These are phyloP conservation scores for Phaffia rhodozyma DNA, from an alignment of 1,284 basidiomycete species.

Conservation along the genomic window DNA sequence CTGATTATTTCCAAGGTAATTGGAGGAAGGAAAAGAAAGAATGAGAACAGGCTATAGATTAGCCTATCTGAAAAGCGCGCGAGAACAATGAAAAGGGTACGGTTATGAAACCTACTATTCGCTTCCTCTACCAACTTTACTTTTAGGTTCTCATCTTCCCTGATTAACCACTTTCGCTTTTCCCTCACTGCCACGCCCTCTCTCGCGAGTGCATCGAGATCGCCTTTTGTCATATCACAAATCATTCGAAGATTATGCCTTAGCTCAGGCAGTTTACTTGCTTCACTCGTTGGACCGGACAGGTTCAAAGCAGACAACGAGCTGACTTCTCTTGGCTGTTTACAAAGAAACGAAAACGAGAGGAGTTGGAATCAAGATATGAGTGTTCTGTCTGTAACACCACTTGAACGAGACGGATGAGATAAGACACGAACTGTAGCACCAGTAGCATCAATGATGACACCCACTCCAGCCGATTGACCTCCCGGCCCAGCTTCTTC, in stretches of 20 bases:
- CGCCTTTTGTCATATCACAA: constrained; percentile 62
- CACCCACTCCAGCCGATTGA: constrained; percentile 48
- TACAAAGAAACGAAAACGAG: background rate
- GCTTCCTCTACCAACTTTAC: constrained; percentile 43
- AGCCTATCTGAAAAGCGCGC: background rate
- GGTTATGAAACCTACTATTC: constrained; percentile 45
- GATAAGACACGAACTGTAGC: constrained; percentile 52
- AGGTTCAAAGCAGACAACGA: constrained; percentile 66
- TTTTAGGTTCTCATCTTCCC: constrained; percentile 18
- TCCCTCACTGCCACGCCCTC: constrained; percentile 68
- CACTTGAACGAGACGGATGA: background rate
- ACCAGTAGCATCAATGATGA: constrained; percentile 88
- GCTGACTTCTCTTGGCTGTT: constrained; percentile 63
- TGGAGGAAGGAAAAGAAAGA: background rate
- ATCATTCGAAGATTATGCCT: constrained; percentile 88
- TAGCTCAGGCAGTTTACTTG: constrained; percentile 81
- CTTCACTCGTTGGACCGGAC: constrained; percentile 77
- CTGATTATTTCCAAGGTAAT: constrained; percentile 34
- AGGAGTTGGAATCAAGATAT: background rate
- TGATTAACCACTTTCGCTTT: constrained; percentile 23
- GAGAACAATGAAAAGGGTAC: background rate
- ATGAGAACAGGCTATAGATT: background rate
- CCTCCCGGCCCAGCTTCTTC: constrained; percentile 54
- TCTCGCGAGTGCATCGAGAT: constrained; percentile 72
- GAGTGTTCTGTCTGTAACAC: constrained; percentile 9